Percentiles rank a stretch among this genome's conserved stretches.
phyloP scores from a whole-genome alignment of 1,139 yeast genomes.

The Sugiyamaella grinbergsii region DNA sequence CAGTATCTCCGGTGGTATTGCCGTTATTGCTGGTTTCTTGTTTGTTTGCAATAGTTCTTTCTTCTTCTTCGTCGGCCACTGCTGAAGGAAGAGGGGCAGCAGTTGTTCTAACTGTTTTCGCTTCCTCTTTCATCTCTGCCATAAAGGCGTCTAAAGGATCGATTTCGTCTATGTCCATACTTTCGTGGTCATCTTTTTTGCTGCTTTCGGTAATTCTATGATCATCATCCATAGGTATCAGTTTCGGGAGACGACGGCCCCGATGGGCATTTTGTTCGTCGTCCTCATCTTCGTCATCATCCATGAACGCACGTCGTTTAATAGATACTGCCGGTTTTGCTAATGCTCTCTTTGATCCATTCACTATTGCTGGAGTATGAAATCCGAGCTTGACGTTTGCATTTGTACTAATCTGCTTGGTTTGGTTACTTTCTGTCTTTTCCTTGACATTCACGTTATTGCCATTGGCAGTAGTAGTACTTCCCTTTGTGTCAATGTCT shows the following conservation, averaged over 20 bases:
- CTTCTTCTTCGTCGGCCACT: conserved; percentile 33
- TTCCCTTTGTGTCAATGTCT: conserved; percentile 16
- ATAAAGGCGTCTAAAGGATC: conserved; percentile 48
- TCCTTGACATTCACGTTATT: conserved; percentile 7
- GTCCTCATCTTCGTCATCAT: conserved; percentile 24
- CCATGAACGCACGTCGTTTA: conserved; percentile 18
- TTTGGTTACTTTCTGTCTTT: conserved; percentile 9
- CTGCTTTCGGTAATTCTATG: not conserved
- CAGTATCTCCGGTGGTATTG: no score
- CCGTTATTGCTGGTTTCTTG: conserved; percentile 32
- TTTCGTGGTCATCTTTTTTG: conserved; percentile 14
- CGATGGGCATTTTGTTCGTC: conserved; percentile 2
- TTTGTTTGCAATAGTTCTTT: conserved; percentile 24
- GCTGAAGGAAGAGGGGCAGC: conserved; percentile 26
- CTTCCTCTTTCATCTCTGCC: conserved; percentile 33
- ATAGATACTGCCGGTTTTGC: not conserved
- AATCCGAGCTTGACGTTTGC: not conserved
- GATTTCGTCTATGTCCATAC: conserved; percentile 33
- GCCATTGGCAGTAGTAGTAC: conserved; percentile 3
- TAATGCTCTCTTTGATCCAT: not conserved
- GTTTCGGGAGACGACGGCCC: conserved; percentile 7
- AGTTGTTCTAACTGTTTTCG: conserved; percentile 18
- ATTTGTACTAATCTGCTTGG: not conserved
- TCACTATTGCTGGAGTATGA: not conserved
- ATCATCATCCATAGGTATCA: not conserved